phyloP scores from a whole-genome alignment of 1,139 yeast genomes.

The Saccharomycopsis crataegensis region DNA sequence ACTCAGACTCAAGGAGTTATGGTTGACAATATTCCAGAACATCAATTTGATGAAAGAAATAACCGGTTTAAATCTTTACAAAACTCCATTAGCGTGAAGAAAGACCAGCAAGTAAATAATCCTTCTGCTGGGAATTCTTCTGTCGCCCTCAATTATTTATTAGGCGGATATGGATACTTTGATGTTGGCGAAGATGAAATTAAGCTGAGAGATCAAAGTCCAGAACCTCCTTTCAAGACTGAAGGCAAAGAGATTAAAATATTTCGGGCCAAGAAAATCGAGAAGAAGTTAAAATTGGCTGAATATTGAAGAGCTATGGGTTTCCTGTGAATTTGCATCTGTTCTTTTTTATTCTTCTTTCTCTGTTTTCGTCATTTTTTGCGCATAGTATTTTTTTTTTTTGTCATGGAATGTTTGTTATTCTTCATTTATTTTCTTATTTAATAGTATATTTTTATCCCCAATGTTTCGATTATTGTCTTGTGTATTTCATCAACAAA shows the following conservation, averaged over 20 bases:
- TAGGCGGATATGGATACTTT: slow-evolving; percentile 78
- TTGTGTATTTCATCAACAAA: too few relatives aligned
- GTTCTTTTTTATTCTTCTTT: too few relatives aligned
- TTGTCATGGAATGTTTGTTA: too few relatives aligned
- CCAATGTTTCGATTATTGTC: too few relatives aligned
- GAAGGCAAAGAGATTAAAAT: slow-evolving; percentile 31
- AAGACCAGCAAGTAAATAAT: background rate
- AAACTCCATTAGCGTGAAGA: background rate
- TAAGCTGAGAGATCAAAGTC: slow-evolving; percentile 63
- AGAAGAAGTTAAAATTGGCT: slow-evolving; percentile 63
- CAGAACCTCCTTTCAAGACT: slow-evolving; percentile 42
- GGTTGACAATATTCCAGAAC: background rate
- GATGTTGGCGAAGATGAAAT: slow-evolving; percentile 66
- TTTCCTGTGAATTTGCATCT: too few relatives aligned
- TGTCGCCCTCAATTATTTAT: slow-evolving; percentile 35
- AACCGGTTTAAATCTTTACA: background rate
- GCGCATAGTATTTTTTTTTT: too few relatives aligned
- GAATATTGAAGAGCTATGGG: slow-evolving; percentile 37
- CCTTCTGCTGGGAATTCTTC: background rate
- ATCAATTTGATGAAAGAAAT: background rate
- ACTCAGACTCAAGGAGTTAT: slow-evolving; percentile 18
- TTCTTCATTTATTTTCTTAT: too few relatives aligned
- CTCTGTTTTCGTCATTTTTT: too few relatives aligned
- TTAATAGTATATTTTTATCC: too few relatives aligned
- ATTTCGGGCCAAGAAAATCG: slow-evolving; percentile 55